Evolutionary conservation across 2,329 filamentous ascomycete genomes (phyloP).

Genomic region (Aaosphaeria arxii): DNA sequence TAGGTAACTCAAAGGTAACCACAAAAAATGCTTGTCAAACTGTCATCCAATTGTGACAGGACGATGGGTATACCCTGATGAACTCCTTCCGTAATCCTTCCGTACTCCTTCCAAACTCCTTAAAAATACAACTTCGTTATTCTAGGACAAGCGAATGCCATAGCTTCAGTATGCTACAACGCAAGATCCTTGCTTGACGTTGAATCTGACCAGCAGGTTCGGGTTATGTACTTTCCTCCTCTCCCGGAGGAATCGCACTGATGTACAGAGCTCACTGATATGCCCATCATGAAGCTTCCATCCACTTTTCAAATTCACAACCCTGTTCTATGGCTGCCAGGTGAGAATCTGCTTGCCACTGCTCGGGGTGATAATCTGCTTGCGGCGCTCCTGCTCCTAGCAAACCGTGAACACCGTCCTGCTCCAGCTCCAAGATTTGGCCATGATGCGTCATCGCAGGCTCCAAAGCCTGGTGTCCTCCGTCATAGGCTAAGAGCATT

Average conservation of each 20-base stretch:
- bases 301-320: slow-evolving; percentile 48
- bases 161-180: no score
- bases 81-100: no score
- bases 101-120: no score
- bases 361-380: slow-evolving; percentile 28
- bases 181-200: no score
- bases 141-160: no score
- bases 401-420: slow-evolving; percentile 24
- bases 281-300: slow-evolving; percentile 24
- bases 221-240: no score
- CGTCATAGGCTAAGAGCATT: slow-evolving; percentile 39
- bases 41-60: slow-evolving; percentile 6
- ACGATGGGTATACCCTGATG: slow-evolving; percentile 8
- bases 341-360: slow-evolving; percentile 34
- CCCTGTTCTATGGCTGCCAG: slow-evolving; percentile 37
- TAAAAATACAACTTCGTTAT: no score
- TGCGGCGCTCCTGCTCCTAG: slow-evolving; percentile 18
- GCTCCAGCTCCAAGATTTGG: slow-evolving; percentile 29
- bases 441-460: slow-evolving; percentile 22
- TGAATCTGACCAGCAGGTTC: no score
- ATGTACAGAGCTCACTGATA: no score
- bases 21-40: slow-evolving; percentile 6
- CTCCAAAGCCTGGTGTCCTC: slow-evolving; percentile 17
- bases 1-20: neutral
- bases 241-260: no score